Conservation (phyloP, 345 rosid genomes). For the Anastatica hierochuntica region DNA sequence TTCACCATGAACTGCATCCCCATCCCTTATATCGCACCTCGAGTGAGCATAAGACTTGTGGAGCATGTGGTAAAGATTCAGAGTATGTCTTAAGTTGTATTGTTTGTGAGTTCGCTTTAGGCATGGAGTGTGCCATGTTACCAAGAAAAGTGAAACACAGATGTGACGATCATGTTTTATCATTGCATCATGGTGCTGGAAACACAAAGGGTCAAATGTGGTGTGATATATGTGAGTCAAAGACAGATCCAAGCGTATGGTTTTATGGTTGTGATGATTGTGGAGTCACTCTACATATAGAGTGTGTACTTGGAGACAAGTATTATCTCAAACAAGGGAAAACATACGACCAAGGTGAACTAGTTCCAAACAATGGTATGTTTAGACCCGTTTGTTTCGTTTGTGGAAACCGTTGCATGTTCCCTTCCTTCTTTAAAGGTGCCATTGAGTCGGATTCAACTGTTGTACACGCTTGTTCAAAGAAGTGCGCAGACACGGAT, state of each 20-base stretch:
- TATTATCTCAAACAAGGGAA: background rate
- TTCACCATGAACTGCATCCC: background rate
- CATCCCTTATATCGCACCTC: background rate
- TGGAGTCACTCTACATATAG: background rate
- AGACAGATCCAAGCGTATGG: constrained; percentile 6
- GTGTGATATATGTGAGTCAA: constrained; percentile 7
- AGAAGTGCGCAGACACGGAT: background rate
- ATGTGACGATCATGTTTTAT: background rate
- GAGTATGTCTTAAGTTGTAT: background rate
- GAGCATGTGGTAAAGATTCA: background rate
- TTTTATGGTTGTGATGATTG: background rate
- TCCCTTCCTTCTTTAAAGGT: background rate
- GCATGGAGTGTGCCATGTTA: background rate
- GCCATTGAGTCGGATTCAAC: background rate
- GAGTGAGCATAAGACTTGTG: background rate
- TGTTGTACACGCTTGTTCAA: background rate
- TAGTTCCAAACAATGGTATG: background rate
- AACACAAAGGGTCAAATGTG: background rate
- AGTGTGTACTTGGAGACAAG: background rate
- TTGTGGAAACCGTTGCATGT: background rate
- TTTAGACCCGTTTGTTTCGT: background rate
- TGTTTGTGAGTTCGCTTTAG: background rate
- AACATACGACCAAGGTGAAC: background rate
- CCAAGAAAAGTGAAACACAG: background rate
- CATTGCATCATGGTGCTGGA: background rate